A percentile compares a stretch with the other conserved stretches of the same genome.
These are phyloP conservation scores for Pyrenula massariospora DNA, from an alignment of 495 filamentous ascomycete genomes.

Conservation along the genomic window DNA sequence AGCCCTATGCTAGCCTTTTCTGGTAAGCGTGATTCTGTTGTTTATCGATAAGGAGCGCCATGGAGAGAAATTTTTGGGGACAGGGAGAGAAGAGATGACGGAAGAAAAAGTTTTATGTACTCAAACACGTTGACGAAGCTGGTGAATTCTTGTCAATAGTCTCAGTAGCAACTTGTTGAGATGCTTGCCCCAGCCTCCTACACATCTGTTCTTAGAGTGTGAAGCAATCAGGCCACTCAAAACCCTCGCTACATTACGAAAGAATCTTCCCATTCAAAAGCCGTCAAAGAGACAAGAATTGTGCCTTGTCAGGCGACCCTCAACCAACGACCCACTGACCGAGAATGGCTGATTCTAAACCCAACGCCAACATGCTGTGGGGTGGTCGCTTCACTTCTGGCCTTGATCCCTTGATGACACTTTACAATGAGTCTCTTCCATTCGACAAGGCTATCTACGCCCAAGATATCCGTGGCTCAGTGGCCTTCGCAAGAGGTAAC, in stretches of 20 bases:
- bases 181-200: not conserved
- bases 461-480: slow-evolving; percentile 69
- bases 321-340: not conserved
- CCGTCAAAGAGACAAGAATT: not conserved
- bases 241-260: not conserved
- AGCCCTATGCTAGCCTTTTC: not conserved
- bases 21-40: not conserved
- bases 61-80: too few species aligned
- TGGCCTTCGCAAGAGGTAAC: slow-evolving; percentile 84
- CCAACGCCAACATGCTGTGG: slow-evolving; percentile 54
- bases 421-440: slow-evolving; percentile 79
- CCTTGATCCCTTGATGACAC: slow-evolving; percentile 79
- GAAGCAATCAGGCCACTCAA: not conserved
- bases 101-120: too few species aligned
- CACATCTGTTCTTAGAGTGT: not conserved
- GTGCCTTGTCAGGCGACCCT: not conserved
- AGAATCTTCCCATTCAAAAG: too few species aligned
- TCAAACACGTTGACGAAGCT: too few species aligned
- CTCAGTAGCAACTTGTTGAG: not conserved
- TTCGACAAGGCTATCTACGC: slow-evolving; percentile 75
- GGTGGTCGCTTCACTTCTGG: slow-evolving; percentile 71
- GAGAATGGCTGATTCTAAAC: not conserved
- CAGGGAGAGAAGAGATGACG: too few species aligned
- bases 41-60: not conserved
- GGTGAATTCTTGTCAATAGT: too few species aligned